Conservation (phyloP, 108 stramenopile species). For the Nitzschia sp. region DNA sequence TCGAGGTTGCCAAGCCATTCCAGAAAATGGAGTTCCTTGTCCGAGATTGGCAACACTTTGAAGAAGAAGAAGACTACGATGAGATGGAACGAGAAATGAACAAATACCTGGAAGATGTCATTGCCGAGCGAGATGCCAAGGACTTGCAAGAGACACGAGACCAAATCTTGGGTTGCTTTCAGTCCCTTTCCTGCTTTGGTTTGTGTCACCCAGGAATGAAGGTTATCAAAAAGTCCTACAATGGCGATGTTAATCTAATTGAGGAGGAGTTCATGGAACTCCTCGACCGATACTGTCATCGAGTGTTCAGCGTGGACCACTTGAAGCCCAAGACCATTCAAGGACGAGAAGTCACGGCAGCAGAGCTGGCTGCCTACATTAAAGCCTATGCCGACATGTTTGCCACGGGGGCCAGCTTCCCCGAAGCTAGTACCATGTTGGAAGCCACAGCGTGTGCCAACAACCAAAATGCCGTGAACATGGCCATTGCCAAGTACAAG, state of each 20-base stretch:
- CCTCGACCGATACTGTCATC: conserved; percentile 84
- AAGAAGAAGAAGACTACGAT: conserved; percentile 77
- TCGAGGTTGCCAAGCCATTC: conserved; percentile 72
- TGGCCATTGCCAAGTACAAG: conserved; percentile 81
- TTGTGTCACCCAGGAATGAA: conserved; percentile 96
- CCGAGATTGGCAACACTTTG: conserved; percentile 97
- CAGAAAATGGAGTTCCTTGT: conserved; percentile 96
- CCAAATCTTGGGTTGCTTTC: conserved; percentile 93
- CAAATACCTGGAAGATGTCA: conserved; percentile 79
- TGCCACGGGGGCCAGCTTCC: conserved; percentile 87
- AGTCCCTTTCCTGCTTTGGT: conserved; percentile 82
- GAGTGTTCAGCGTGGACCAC: conserved; percentile 76
- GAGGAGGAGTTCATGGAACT: conserved; percentile 80
- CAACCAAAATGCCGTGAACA: conserved; percentile 85
- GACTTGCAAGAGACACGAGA: conserved; percentile 93
- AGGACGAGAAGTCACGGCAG: conserved; percentile 84
- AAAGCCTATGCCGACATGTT: conserved; percentile 93
- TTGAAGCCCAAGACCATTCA: conserved; percentile 85
- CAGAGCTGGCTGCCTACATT: conserved; percentile 89
- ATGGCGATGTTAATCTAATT: conserved; percentile 83
- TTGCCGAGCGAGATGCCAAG: conserved; percentile 74
- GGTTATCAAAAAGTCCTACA: conserved; percentile 92
- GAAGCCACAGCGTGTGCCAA: conserved; percentile 95
- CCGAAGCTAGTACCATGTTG: conserved; percentile 93
- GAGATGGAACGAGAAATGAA: conserved; percentile 85